Conservation (phyloP, 139 green algal species). For the Chlamydomonas applanata region DNA sequence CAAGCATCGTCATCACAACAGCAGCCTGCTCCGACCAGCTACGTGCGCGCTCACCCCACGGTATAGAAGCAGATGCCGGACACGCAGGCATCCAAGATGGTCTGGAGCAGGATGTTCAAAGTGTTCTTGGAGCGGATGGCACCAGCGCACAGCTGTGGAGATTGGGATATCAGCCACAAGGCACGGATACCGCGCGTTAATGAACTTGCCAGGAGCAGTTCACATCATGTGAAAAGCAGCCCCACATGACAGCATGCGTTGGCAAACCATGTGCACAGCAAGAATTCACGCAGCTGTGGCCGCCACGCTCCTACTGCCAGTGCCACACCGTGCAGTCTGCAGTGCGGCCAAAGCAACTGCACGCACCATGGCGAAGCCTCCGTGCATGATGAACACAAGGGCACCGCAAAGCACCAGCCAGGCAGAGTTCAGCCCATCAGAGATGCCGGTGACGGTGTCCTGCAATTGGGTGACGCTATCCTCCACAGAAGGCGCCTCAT, state of each 20-base stretch:
- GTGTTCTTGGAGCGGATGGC: conserved; percentile 86
- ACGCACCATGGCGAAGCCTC: conserved; percentile 84
- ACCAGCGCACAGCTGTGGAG: conserved; percentile 80
- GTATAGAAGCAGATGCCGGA: conserved; percentile 69
- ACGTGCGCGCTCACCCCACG: conserved; percentile 36
- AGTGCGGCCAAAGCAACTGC: too few relatives aligned
- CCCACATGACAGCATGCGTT: too few relatives aligned
- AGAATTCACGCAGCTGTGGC: too few relatives aligned
- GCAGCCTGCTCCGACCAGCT: neutral
- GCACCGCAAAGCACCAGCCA: conserved; percentile 64
- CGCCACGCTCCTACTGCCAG: too few relatives aligned
- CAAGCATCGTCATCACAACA: too few relatives aligned
- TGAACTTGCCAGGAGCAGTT: too few relatives aligned
- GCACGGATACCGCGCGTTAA: too few relatives aligned
- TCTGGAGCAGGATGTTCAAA: conserved; percentile 91
- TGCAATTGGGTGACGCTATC: neutral
- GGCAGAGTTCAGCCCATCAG: conserved; percentile 40
- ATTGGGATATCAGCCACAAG: too few relatives aligned
- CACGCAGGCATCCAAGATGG: conserved; percentile 74
- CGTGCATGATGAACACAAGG: conserved; percentile 83
- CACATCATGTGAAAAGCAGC: too few relatives aligned
- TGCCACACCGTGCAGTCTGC: too few relatives aligned
- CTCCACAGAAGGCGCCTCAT: neutral
- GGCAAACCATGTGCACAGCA: too few relatives aligned
- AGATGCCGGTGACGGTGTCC: neutral